Percentiles rank a stretch among this genome's conserved stretches.
Evolutionary conservation across 441 rosid genomes (phyloP).

Genomic region (Pelargonium citronellum): DNA sequence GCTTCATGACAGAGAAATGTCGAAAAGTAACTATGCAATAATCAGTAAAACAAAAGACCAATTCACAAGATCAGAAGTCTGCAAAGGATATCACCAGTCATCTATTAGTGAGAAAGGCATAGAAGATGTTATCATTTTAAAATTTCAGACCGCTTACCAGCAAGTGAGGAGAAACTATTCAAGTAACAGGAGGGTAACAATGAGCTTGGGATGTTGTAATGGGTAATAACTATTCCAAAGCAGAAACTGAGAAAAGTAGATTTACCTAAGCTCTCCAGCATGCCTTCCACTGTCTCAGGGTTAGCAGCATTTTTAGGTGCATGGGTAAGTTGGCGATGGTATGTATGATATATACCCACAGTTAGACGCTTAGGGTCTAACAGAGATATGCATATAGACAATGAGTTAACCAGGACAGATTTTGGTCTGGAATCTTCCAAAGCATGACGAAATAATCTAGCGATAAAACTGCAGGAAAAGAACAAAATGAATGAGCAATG

Average conservation of each 20-base stretch:
- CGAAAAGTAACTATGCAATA: slow-evolving; percentile 5
- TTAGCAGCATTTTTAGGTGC: slow-evolving; percentile 47
- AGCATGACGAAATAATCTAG: slow-evolving; percentile 74
- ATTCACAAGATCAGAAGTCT: too few species aligned
- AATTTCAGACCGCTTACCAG: too few species aligned
- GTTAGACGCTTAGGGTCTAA: slow-evolving; percentile 82
- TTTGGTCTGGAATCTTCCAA: slow-evolving; percentile 83
- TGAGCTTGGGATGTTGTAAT: background rate
- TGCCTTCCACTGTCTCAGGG: slow-evolving; percentile 79
- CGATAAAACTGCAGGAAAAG: slow-evolving; percentile 46
- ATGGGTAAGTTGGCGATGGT: slow-evolving; percentile 56
- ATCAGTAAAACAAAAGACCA: background rate
- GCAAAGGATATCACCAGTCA: too few species aligned
- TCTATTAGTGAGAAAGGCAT: too few species aligned
- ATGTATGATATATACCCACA: slow-evolving; percentile 56
- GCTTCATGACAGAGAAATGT: background rate
- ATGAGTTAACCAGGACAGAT: slow-evolving; percentile 79
- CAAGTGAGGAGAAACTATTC: too few species aligned
- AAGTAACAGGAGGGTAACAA: too few species aligned
- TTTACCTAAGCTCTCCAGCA: slow-evolving; percentile 83
- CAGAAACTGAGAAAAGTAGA: slow-evolving; percentile 5
- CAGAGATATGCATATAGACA: slow-evolving; percentile 83
- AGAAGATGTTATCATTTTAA: too few species aligned
- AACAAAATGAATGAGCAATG: slow-evolving; percentile 14
- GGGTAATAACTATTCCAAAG: background rate